A percentile compares a stretch with the other conserved stretches of the same genome.
These are phyloP conservation scores for Penicillium aurantiogriseum DNA, from an alignment of 2,329 filamentous ascomycete species.

Conservation along the genomic window DNA sequence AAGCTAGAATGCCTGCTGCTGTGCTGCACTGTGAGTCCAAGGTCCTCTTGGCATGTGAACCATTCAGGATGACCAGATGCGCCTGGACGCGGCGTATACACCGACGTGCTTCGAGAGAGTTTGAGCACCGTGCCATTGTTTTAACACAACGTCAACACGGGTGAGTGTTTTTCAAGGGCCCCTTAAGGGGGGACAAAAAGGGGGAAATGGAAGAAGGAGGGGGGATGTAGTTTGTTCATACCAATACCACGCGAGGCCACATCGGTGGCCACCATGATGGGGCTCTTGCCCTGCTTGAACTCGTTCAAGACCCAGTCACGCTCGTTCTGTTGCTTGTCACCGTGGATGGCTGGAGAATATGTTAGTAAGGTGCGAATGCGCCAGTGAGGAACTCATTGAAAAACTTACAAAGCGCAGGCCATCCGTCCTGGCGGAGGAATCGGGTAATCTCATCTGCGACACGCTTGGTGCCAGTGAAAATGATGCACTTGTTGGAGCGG, in stretches of 20 bases:
- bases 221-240: conserved; percentile 73
- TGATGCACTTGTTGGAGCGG: conserved; percentile 89
- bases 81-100: conserved; percentile 89
- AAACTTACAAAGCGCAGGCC: conserved; percentile 87
- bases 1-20: conserved; percentile 61
- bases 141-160: conserved; percentile 59
- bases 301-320: conserved; percentile 99
- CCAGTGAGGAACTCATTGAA: background rate
- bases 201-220: conserved; percentile 35
- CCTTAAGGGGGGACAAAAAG: conserved; percentile 28
- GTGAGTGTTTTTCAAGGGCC: conserved; percentile 41
- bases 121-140: conserved; percentile 71
- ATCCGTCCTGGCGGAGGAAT: conserved; percentile 95
- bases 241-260: conserved; percentile 99
- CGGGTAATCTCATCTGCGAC: conserved; percentile 97
- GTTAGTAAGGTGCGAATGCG: conserved; percentile 37
- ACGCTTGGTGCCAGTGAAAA: conserved; percentile 85
- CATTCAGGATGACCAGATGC: conserved; percentile 70
- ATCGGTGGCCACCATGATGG: conserved; percentile 99
- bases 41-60: conserved; percentile 79
- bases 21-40: conserved; percentile 78
- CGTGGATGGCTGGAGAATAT: conserved; percentile 74
- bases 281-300: conserved; percentile 99
- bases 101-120: conserved; percentile 87
- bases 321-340: conserved; percentile 99